These are phyloP conservation scores for Achlya hypogyna DNA, from an alignment of 352 stramenopile genomes.

Conservation along the genomic window DNA sequence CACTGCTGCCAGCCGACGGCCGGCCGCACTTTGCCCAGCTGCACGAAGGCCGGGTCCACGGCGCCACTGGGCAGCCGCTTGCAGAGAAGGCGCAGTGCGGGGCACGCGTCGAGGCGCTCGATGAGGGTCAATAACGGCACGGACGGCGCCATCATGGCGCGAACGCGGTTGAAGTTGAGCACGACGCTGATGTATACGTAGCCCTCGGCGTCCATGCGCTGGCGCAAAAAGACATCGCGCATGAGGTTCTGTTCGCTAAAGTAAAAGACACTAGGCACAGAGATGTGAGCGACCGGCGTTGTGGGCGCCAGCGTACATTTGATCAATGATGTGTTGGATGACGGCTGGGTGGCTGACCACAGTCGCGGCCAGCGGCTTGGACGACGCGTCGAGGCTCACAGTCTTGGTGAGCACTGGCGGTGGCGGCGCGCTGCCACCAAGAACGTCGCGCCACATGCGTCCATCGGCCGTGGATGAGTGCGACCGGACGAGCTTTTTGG, in stretches of 20 bases:
- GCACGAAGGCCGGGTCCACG: slow-evolving; percentile 12
- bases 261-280: slow-evolving; percentile 15
- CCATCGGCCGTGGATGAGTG: slow-evolving; percentile 13
- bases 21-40: slow-evolving; percentile 11
- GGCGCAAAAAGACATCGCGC: slow-evolving; percentile 19
- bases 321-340: slow-evolving; percentile 8
- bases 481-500: slow-evolving; percentile 3
- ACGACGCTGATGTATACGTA: slow-evolving; percentile 21
- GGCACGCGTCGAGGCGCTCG: not conserved
- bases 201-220: slow-evolving; percentile 20
- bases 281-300: not conserved
- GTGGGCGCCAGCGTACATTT: slow-evolving; percentile 5
- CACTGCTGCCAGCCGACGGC: not conserved
- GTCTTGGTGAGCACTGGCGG: slow-evolving; percentile 13
- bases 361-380: not conserved
- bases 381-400: not conserved
- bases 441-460: slow-evolving; percentile 13
- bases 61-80: not conserved
- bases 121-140: not conserved
- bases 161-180: slow-evolving; percentile 20
- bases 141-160: slow-evolving; percentile 2
- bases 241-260: slow-evolving; percentile 19
- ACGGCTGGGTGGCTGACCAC: not conserved
- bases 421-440: not conserved
- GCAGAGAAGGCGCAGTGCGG: not conserved